Base-by-base conservation (phyloP, 495 filamentous ascomycete genomes). In the Xylaria grammica region DNA sequence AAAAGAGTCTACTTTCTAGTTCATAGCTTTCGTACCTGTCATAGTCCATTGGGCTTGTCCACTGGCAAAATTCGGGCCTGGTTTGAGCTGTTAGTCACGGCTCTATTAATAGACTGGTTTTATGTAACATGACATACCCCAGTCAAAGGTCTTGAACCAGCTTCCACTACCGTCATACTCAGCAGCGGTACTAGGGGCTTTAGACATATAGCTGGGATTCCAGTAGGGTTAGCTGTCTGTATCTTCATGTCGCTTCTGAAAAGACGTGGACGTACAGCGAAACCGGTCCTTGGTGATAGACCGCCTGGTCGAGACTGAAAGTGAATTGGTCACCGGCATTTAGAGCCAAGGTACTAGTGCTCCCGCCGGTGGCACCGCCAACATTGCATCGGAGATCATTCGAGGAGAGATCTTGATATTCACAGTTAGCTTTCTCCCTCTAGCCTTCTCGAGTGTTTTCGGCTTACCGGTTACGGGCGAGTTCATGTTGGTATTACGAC, bases 231-330 rank as follows among this genome's bases (percentile, higher is more conserved):
- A 27, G 22, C 22, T 29, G 20, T 27, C 17, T 6, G 3, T 8
- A 32, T 32, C 9, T 46, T 30, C n/a, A 13, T 22, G 53, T 19
- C n/a, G 8, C 19, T 30, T 7, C 4, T 34, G 24, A 36, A 19
- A 15, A 73, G 8, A 15, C 5, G 17, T 15, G 11, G 9, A 38
- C 74, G 55, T 73, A 86, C 70, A 86, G 73, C 3, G 82, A 78
- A 42, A 87, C 74, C 6, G 85, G 86, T 0, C 86, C 86, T 58
- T 87, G 84, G 70, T 88, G 86, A 69, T 87, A 88, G 29, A 87
- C 84, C 19, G 85, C 79, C 3, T 71, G 72, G 62, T 83, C 82
- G 0, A 76, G 74, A 24, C 71, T 78, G 66, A 84, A 86, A 10
- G 79, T 80, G 56, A 87, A 77, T 1, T 74, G 71, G 20, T 82